Evolutionary conservation across 192 early-diverging fungal species (phyloP).

Genomic region (Coemansia sp.): DNA sequence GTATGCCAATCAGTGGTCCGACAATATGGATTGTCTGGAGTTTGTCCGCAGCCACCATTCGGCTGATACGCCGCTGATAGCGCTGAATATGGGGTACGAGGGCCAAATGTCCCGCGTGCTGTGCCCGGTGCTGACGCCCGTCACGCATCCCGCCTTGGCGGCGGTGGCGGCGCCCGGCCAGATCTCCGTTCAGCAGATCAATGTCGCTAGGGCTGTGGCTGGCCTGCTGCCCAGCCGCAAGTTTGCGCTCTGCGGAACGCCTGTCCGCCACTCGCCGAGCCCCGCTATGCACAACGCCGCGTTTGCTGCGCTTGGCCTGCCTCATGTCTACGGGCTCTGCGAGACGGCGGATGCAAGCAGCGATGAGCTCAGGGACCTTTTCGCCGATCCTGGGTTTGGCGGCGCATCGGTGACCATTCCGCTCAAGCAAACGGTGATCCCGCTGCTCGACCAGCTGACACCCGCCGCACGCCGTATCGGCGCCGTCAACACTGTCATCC

Average conservation of each 20-base stretch:
- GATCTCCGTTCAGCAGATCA: conserved; percentile 79
- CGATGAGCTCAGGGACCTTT: conserved; percentile 41
- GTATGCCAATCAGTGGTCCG: conserved; percentile 68
- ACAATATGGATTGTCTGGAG: conserved; percentile 80
- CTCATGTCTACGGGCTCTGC: conserved; percentile 75
- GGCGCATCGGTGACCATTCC: conserved; percentile 97
- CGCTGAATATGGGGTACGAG: conserved; percentile 89
- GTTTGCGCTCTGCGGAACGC: conserved; percentile 89
- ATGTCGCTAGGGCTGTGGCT: conserved; percentile 66
- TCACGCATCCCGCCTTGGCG: conserved; percentile 85
- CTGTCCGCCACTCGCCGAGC: conserved; percentile 89
- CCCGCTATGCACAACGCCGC: conserved; percentile 93
- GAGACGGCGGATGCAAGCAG: conserved; percentile 67
- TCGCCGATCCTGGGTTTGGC: conserved; percentile 70
- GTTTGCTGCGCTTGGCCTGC: conserved; percentile 83
- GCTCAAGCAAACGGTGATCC: conserved; percentile 86
- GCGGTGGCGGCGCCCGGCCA: conserved; percentile 92
- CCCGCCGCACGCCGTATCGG: conserved; percentile 85
- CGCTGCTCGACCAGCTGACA: conserved; percentile 70
- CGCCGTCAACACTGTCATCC: conserved; percentile 91
- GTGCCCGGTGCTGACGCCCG: conserved; percentile 92
- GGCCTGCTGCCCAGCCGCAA: conserved; percentile 71
- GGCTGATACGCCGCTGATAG: conserved; percentile 71
- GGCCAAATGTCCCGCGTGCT: conserved; percentile 92
- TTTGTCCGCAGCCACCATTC: conserved; percentile 64